Percentiles rank a stretch among this genome's conserved stretches.
phyloP scores from a whole-genome alignment of 257 asterid species.

The Parsonsia alboflavescens region DNA sequence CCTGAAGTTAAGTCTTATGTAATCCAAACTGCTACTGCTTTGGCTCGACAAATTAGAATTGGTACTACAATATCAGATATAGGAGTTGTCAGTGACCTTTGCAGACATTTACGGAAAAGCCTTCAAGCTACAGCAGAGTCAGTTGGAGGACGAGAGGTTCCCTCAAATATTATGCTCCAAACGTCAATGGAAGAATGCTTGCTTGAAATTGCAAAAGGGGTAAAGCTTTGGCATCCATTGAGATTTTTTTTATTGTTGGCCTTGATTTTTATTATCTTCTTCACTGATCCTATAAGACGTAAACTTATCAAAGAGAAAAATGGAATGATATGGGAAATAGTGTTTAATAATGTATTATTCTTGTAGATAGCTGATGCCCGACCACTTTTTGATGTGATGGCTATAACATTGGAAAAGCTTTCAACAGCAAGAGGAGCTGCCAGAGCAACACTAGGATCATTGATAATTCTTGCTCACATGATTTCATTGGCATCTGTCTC shows the following conservation, averaged over 20 bases:
- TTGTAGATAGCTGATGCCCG: conserved; percentile 70
- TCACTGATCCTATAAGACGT: neutral
- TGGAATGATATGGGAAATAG: neutral
- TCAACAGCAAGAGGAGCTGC: conserved; percentile 69
- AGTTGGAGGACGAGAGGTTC: conserved; percentile 58
- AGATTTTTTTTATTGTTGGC: conserved; percentile 3
- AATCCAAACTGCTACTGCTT: conserved; percentile 65
- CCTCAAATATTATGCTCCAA: conserved; percentile 58
- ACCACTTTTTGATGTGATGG: conserved; percentile 92
- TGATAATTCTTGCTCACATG: conserved; percentile 80
- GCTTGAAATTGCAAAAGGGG: conserved; percentile 94
- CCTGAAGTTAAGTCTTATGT: conserved; percentile 65
- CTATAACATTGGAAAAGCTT: conserved; percentile 84
- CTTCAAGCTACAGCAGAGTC: conserved; percentile 81
- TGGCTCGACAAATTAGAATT: conserved; percentile 74
- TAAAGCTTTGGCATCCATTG: conserved; percentile 27
- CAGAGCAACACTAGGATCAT: conserved; percentile 78
- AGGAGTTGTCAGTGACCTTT: conserved; percentile 89
- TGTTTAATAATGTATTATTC: neutral
- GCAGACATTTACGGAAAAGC: conserved; percentile 87
- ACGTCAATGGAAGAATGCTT: conserved; percentile 73
- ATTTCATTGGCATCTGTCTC: conserved; percentile 64
- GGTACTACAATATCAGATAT: conserved; percentile 61
- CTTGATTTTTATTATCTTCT: neutral
- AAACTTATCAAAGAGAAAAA: neutral